These are phyloP conservation scores for Syncephalastrum sp. DNA, from an alignment of 371 early-diverging fungal genomes.

Conservation along the genomic window DNA sequence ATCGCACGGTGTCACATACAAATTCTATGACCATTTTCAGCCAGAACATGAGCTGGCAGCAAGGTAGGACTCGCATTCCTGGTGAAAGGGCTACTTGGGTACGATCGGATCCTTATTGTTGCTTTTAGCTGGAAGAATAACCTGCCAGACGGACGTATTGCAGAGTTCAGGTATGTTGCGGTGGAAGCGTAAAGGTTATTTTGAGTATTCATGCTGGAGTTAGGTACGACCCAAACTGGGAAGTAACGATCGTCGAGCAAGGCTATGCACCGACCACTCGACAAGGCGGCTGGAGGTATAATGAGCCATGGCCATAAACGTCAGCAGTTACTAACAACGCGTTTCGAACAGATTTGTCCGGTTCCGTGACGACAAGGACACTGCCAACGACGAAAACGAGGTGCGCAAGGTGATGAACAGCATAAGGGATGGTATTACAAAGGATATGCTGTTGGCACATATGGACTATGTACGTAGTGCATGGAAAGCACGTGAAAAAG, in stretches of 20 bases:
- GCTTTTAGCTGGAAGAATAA: constrained; percentile 60
- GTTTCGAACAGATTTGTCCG: constrained; percentile 52
- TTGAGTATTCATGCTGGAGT: background rate
- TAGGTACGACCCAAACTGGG: constrained; percentile 59
- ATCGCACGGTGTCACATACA: constrained; percentile 53
- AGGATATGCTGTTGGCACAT: constrained; percentile 40
- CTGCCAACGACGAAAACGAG: constrained; percentile 63
- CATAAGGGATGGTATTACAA: constrained; percentile 56
- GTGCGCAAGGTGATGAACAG: constrained; percentile 54
- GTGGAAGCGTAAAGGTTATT: background rate
- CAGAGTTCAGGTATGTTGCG: constrained; percentile 51
- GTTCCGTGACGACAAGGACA: constrained; percentile 68
- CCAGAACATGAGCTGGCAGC: constrained; percentile 53
- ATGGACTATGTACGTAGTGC: constrained; percentile 58
- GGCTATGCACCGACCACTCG: constrained; percentile 58
- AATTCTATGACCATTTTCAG: constrained; percentile 67
- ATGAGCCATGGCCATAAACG: background rate
- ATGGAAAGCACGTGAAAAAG: constrained; percentile 64
- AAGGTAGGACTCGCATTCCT: constrained; percentile 35
- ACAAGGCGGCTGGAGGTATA: constrained; percentile 63
- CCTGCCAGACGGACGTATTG: constrained; percentile 65
- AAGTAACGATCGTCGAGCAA: constrained; percentile 59
- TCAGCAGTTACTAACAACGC: background rate
- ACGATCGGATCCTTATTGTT: background rate
- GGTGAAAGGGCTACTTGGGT: background rate